A percentile compares a stretch with the other conserved stretches of the same genome.
Conservation (phyloP, 176 grass and related monocot species). For the Panicum miliaceum region DNA sequence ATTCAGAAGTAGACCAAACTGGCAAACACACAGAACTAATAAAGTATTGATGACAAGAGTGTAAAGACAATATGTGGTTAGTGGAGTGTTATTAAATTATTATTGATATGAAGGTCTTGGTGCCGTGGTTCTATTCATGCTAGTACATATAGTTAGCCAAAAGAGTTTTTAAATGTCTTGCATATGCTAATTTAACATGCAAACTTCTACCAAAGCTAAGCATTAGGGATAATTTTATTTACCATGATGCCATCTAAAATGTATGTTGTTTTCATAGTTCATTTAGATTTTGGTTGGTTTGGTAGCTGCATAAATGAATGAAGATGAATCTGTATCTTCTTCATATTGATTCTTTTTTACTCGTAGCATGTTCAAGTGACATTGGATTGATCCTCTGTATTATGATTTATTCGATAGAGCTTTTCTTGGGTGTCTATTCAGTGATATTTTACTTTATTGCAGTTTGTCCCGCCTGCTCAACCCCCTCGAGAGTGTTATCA, state of each 20-base stretch:
- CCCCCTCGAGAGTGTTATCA: constrained; percentile 76
- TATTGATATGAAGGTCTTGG: neutral
- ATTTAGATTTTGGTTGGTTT: constrained; percentile 17
- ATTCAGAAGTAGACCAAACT: constrained; percentile 14
- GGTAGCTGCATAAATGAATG: constrained; percentile 26
- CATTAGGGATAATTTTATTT: constrained; percentile 1
- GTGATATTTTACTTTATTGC: constrained; percentile 42
- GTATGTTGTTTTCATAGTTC: constrained; percentile 5
- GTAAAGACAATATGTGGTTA: neutral
- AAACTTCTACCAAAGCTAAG: constrained; percentile 12
- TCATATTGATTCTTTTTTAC: neutral
- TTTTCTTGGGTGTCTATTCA: neutral
- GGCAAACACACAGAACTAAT: constrained; percentile 11
- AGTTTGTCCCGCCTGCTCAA: constrained; percentile 75
- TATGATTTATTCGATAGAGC: neutral
- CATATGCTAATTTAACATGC: constrained; percentile 9
- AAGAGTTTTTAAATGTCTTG: constrained; percentile 30
- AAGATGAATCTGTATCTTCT: constrained; percentile 6
- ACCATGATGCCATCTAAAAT: neutral
- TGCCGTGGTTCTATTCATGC: neutral
- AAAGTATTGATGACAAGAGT: neutral
- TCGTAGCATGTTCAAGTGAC: neutral
- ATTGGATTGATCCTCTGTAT: constrained; percentile 7
- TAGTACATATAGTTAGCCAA: neutral
- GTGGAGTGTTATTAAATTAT: constrained; percentile 9